Evolutionary conservation across 2,329 filamentous ascomycete genomes (phyloP).

Genomic region (Xylariaceae sp.): DNA sequence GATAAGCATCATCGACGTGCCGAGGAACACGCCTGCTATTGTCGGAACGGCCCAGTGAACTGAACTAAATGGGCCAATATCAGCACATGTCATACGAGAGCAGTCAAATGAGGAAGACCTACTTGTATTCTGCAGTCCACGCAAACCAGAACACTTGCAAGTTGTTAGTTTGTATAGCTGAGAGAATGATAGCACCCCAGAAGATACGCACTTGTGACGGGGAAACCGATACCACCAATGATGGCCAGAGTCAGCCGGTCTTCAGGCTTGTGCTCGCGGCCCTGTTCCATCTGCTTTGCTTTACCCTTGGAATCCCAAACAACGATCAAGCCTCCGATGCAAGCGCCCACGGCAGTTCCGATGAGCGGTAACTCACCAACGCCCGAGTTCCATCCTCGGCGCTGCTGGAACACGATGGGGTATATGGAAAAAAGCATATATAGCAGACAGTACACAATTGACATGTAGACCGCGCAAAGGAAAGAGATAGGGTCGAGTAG

Average conservation of each 20-base stretch:
- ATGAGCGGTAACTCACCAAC: slow-evolving; percentile 48
- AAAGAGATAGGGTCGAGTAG: slow-evolving; percentile 51
- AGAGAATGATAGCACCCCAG: background rate
- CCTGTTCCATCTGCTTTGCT: slow-evolving; percentile 32
- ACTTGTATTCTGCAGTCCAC: slow-evolving; percentile 41
- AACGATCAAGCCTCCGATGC: slow-evolving; percentile 38
- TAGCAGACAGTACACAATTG: slow-evolving; percentile 47
- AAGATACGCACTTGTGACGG: slow-evolving; percentile 6
- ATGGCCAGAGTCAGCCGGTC: slow-evolving; percentile 58
- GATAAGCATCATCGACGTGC: slow-evolving; percentile 33
- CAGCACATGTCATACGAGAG: background rate
- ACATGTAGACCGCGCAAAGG: slow-evolving; percentile 47
- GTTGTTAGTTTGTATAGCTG: background rate
- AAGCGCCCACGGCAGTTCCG: slow-evolving; percentile 44
- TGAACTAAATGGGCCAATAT: slow-evolving; percentile 3
- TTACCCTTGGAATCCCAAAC: slow-evolving; percentile 34
- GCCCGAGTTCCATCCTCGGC: slow-evolving; percentile 49
- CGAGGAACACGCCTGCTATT: slow-evolving; percentile 15
- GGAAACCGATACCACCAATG: slow-evolving; percentile 37
- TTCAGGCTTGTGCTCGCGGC: slow-evolving; percentile 38
- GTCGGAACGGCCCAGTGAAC: slow-evolving; percentile 28
- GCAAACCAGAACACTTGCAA: slow-evolving; percentile 22
- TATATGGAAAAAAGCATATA: slow-evolving; percentile 59
- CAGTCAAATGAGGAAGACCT: slow-evolving; percentile 19
- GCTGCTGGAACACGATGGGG: slow-evolving; percentile 49